Base-by-base conservation (phyloP, 192 early-diverging fungal genomes). In the Obelidium mucronatum region DNA sequence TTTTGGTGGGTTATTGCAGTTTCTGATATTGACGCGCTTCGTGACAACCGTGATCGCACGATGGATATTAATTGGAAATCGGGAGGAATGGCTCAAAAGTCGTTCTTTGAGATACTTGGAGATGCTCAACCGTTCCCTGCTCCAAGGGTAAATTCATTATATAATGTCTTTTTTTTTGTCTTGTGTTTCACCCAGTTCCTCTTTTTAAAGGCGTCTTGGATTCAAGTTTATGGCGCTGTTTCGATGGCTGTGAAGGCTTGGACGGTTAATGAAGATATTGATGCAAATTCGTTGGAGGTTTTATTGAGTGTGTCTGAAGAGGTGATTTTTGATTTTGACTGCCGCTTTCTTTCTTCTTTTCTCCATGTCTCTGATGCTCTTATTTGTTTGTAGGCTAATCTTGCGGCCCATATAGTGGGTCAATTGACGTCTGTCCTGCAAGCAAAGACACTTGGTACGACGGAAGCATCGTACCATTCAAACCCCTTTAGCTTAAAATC, bases 11-110 rank as follows among this genome's bases (percentile, higher is more conserved):
- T 26, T 5, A 28, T 17, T 58, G 2, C 33, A 35, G 69, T 39
- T 62, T 35, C 35, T 15, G n/a, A 44, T n/a, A 74, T 74, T 33
- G 34, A 60, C 28, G 28, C 26, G 13, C 26, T 74, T 37, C 30
- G 19, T 28, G 72, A 74, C 42, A 74, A 74, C 40, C 72, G 72
- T 39, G 72, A 74, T 54, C 33, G 56, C 15, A 63, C 72, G 17
- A 63, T 74, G 72, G 55, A 63, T 35, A 39, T 74, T 6, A 40
- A 30, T 13, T 74, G 72, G 72, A 74, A 74, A 31, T 11, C 60
- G 2, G 72, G 60, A 15, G 70, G 70, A 11, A n/a, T n/a, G n/a
- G n/a, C n/a, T n/a, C n/a, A n/a, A n/a, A 36, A 74, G 40, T 74
- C 72, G 19, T 74, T 74, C 40, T 74, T 74, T 51, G 59, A 62